Base-by-base conservation (phyloP, 495 filamentous ascomycete genomes). In the Xylaria castorea region DNA sequence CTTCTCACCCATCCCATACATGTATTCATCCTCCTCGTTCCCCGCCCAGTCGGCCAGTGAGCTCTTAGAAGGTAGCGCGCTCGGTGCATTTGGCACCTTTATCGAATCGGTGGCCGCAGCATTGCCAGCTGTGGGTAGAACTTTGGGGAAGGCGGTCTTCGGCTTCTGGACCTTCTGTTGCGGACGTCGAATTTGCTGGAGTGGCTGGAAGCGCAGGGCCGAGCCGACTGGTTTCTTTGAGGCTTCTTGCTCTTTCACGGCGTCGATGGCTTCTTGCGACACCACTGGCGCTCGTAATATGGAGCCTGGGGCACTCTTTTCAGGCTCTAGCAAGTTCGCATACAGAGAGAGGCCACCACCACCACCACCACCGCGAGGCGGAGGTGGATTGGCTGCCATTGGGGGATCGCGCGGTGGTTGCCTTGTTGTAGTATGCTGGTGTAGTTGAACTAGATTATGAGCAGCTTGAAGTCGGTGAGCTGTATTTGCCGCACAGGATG, bases 191-290 rank as follows among this genome's bases (percentile, higher is more conserved):
- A 87, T 87, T 51, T 78, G 77, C 1, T 74, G 76, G 60, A 74
- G 77, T 12, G 95, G 95, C 79, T 97, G 95, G 83, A 97, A 97
- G 78, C 92, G 91, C 73, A 98, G 86, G 76, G 93, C 89, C 82
- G 93, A 83, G 87, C 90, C 93, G 76, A 93, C 82, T 73, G 87
- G 86, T 84, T 92, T 95, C 85, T 93, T 94, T 46, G 88, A 82
- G 67, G 89, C 84, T 57, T 85, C 83, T 68, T 89, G 88, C 71
- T 90, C 86, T 65, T 83, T 77, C 67, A 85, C 81, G 58, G 81
- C 73, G 38, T 89, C 85, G 58, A 81, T 81, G 71, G 86, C 84
- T 73, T 81, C 80, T 70, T 79, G 87, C 66, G 94, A 97, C 46
- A 91, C 85, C n/a, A 96, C 91, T 0, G 94, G 94, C 6, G 90